Evolutionary conservation across 371 early-diverging fungal genomes (phyloP).

Genomic region (Syncephalastrum monosporum): DNA sequence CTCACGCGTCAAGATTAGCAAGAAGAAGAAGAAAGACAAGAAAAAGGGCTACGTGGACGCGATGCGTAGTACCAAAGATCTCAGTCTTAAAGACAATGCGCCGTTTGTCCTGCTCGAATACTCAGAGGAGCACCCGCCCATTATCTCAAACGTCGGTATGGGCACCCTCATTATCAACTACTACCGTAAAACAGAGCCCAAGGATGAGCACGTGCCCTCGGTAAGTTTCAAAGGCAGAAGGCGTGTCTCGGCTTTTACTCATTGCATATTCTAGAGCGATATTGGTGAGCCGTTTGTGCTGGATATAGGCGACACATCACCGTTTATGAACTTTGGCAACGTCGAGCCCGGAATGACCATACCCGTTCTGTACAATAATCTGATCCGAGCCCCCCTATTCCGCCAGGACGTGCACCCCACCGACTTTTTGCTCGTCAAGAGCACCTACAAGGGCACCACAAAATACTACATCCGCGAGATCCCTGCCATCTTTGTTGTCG

Average conservation of each 20-base stretch:
- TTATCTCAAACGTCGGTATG: constrained; percentile 97
- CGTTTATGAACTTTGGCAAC: constrained; percentile 97
- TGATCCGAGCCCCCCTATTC: constrained; percentile 97
- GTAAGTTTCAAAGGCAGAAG: constrained; percentile 23
- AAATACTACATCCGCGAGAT: constrained; percentile 88
- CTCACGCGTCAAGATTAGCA: constrained; percentile 66
- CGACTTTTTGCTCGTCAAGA: constrained; percentile 87
- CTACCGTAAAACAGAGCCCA: constrained; percentile 91
- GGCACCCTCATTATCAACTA: constrained; percentile 95
- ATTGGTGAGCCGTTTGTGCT: constrained; percentile 88
- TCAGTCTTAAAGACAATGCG: constrained; percentile 88
- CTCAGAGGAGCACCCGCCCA: constrained; percentile 98
- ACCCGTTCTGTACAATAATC: constrained; percentile 91
- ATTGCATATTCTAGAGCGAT: constrained; percentile 43
- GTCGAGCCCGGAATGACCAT: constrained; percentile 92
- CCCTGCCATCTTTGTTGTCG: constrained; percentile 87
- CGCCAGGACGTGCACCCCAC: constrained; percentile 72
- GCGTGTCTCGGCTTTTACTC: background rate
- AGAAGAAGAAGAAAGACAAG: constrained; percentile 77
- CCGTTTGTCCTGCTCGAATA: constrained; percentile 94
- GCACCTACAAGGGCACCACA: constrained; percentile 70
- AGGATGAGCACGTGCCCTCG: constrained; percentile 76
- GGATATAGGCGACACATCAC: constrained; percentile 95
- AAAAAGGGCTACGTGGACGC: constrained; percentile 72
- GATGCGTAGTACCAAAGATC: constrained; percentile 83